Base-by-base conservation (phyloP, 352 stramenopile genomes). In the Globisporangium okanoganense region DNA sequence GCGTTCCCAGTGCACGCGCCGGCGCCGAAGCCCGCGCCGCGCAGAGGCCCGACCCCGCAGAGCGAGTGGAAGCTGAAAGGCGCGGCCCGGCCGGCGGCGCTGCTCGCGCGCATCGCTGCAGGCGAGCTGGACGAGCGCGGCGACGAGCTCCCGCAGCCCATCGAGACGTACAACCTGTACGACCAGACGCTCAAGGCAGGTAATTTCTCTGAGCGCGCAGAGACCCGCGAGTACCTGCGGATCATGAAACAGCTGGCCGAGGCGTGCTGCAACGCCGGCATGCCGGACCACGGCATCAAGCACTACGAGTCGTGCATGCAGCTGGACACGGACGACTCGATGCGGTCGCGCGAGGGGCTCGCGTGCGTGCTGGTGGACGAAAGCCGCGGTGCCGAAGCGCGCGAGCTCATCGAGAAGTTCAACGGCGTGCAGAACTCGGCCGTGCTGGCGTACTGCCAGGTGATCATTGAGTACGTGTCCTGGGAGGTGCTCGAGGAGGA, bases 401-500 rank as follows among this genome's bases (percentile, higher is more conserved):
- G 86, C 2, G 73, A 61, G 22, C 60, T 94, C 41, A 79, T 95
- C 55, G 84, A 94, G 22, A 66, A 84, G 44, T 83, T 87, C 66
- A 31, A 44, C 7, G 64, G 66, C 27, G 69, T 71, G 31, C 62
- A 79, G 13, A 48, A 73, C 13, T 91, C 86, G 38, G 77, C 82
- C 1, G 73, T 95, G 56, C 65, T 95, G 5, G 86, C 85, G 27
- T 95, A 94, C 61, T 94, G 84, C 54, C 82, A 78, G 31, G 85
- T 93, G 48, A 84, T 95, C 33, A 73, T 95, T 38, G 86, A 95
- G 62, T 95, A 95, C 69, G 83, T 95, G 40, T 92, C 82, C 22
- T 95, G 86, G 86, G 86, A 95, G 62, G 86, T 95, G 51, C 70
- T 95, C 22, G 86, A 95, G 61, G 86, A 95, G 56, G 67, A 79